Conservation (phyloP, 1,139 yeast species). For the Lodderomyces margitis region DNA sequence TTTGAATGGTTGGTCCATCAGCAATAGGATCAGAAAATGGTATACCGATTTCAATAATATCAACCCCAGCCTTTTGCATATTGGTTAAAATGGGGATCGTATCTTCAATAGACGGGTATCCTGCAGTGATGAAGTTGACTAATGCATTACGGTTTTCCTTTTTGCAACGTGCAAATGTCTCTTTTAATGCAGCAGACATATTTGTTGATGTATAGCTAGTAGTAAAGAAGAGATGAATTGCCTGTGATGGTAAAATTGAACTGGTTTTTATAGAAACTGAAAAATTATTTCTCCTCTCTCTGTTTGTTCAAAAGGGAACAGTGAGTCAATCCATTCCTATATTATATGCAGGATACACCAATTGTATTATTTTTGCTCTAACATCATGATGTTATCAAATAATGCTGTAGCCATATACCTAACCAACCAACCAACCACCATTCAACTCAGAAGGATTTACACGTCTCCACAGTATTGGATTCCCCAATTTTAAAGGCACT, state of each 20-base stretch:
- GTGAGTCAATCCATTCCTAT: neutral
- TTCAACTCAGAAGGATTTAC: too few species aligned
- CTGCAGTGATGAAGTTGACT: constrained; percentile 92
- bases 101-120: constrained; percentile 83
- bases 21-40: constrained; percentile 99
- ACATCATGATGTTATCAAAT: too few species aligned
- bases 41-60: constrained; percentile 88
- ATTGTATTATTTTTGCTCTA: too few species aligned
- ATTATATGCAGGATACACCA: neutral
- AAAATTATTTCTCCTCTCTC: constrained; percentile 1
- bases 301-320: neutral
- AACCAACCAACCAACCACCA: too few species aligned
- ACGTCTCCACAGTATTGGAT: too few species aligned
- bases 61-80: constrained; percentile 93
- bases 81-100: constrained; percentile 84
- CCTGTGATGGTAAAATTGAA: too few species aligned
- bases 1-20: constrained; percentile 96
- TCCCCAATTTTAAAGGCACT: too few species aligned
- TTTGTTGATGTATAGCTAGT: too few species aligned
- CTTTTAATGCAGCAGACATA: constrained; percentile 71
- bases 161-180: constrained; percentile 70
- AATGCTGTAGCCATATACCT: too few species aligned
- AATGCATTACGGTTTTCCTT: constrained; percentile 81
- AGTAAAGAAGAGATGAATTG: too few species aligned
- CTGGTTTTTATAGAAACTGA: too few species aligned